These are phyloP conservation scores for Dactylellina cionopaga DNA, from an alignment of 2,329 filamentous ascomycete species.

Conservation along the genomic window DNA sequence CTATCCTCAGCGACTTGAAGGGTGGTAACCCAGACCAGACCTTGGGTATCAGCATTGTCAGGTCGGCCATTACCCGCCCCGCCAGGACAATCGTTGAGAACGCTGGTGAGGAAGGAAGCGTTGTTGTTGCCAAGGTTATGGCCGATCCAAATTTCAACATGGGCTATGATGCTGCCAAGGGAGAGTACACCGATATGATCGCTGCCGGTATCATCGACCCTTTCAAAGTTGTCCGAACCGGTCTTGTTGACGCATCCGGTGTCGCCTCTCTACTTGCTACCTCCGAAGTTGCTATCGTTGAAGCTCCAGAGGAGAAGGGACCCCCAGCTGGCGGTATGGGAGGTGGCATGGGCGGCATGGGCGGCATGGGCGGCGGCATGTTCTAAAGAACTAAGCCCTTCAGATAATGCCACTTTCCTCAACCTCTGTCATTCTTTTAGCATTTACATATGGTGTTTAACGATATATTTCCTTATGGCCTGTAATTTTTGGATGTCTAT, in stretches of 20 bases:
- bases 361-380: slow-evolving; percentile 67
- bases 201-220: slow-evolving; percentile 95
- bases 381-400: slow-evolving; percentile 63
- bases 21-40: slow-evolving; percentile 97
- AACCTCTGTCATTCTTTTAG: slow-evolving; percentile 11
- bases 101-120: slow-evolving; percentile 92
- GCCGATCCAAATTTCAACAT: slow-evolving; percentile 99
- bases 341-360: slow-evolving; percentile 67
- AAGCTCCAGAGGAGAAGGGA: slow-evolving; percentile 93
- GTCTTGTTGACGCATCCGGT: slow-evolving; percentile 91
- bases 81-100: slow-evolving; percentile 98
- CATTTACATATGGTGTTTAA: slow-evolving; percentile 31
- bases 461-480: slow-evolving; percentile 50
- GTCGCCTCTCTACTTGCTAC: slow-evolving; percentile 97
- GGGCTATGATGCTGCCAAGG: slow-evolving; percentile 95
- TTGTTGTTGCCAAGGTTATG: slow-evolving; percentile 96
- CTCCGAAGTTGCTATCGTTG: slow-evolving; percentile 96
- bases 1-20: slow-evolving; percentile 85
- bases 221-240: slow-evolving; percentile 98
- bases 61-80: slow-evolving; percentile 95
- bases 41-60: slow-evolving; percentile 96
- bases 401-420: background rate
- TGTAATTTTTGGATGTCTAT: slow-evolving; percentile 45
- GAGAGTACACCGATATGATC: slow-evolving; percentile 99
- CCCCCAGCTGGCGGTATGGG: slow-evolving; percentile 65